phyloP scores from a whole-genome alignment of 2,329 filamentous ascomycete species.

The Aspergillus fumigatiaffinis region DNA sequence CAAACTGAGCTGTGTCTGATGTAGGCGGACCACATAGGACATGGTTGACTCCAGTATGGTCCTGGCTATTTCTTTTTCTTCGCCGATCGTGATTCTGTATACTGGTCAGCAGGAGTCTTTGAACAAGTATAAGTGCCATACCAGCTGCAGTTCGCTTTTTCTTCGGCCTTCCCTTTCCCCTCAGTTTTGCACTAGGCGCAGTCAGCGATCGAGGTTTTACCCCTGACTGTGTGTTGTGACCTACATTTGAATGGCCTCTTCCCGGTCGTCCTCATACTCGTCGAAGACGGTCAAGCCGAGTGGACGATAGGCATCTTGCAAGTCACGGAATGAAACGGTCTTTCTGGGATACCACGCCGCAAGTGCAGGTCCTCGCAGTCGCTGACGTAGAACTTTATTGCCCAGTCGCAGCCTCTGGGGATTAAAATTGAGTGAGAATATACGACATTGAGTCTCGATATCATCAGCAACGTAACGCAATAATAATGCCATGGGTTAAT shows the following conservation, averaged over 20 bases:
- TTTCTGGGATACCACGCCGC: slow-evolving; percentile 85
- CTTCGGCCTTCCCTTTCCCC: slow-evolving; percentile 85
- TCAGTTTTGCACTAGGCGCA: slow-evolving; percentile 59
- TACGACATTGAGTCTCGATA: slow-evolving; percentile 74
- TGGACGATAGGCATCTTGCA: slow-evolving; percentile 64
- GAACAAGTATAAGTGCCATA: slow-evolving; percentile 16
- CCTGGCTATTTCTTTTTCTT: slow-evolving; percentile 26
- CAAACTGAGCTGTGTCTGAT: no score
- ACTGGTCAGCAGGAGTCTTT: neutral
- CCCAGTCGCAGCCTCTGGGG: slow-evolving; percentile 76
- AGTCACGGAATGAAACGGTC: slow-evolving; percentile 66
- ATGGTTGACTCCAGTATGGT: no score
- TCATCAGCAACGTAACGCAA: neutral
- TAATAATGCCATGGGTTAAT: neutral
- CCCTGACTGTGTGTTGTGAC: slow-evolving; percentile 18
- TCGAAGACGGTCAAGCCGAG: slow-evolving; percentile 66
- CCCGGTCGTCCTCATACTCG: slow-evolving; percentile 74
- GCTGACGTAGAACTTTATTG: slow-evolving; percentile 87
- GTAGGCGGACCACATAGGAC: no score
- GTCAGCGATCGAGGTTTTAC: neutral
- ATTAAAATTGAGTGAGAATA: slow-evolving; percentile 91
- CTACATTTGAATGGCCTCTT: slow-evolving; percentile 60
- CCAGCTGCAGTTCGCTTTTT: slow-evolving; percentile 67
- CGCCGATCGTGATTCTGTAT: slow-evolving; percentile 21
- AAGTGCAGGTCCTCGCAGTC: slow-evolving; percentile 76